Conservation (phyloP, 2,329 filamentous ascomycete species). For the Dactylonectria estremocensis region DNA sequence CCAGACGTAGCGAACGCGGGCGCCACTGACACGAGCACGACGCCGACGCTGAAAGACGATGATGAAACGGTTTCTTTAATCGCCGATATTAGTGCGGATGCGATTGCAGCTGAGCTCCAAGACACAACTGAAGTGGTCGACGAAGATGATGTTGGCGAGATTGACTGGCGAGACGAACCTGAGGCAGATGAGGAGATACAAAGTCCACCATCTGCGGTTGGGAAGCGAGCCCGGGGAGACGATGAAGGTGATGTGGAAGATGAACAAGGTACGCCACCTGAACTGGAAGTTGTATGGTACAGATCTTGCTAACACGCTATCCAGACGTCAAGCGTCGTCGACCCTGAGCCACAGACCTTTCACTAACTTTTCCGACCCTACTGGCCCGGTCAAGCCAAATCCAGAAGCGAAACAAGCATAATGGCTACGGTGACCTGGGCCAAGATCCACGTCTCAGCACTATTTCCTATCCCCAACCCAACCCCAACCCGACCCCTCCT, state of each 20-base stretch:
- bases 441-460: slow-evolving; percentile 7
- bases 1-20: slow-evolving; percentile 30
- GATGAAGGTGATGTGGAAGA: slow-evolving; percentile 52
- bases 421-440: slow-evolving; percentile 5
- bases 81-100: slow-evolving; percentile 43
- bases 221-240: slow-evolving; percentile 49
- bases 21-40: slow-evolving; percentile 49
- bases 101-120: slow-evolving; percentile 40
- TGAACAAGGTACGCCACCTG: slow-evolving; percentile 50
- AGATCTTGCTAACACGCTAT: slow-evolving; percentile 49
- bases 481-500: slow-evolving; percentile 11
- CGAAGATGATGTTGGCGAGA: slow-evolving; percentile 46
- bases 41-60: slow-evolving; percentile 53
- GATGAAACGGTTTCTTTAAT: slow-evolving; percentile 47
- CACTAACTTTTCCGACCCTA: slow-evolving; percentile 39
- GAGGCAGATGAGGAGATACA: slow-evolving; percentile 41
- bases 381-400: slow-evolving; percentile 23
- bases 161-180: slow-evolving; percentile 51
- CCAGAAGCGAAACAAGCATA: slow-evolving; percentile 28
- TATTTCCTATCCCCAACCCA: slow-evolving; percentile 4
- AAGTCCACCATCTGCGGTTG: slow-evolving; percentile 41
- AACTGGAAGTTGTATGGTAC: neutral
- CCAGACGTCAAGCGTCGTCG: slow-evolving; percentile 68
- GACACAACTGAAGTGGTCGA: slow-evolving; percentile 37
- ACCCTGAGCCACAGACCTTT: slow-evolving; percentile 23